Conservation (phyloP, 441 rosid species). For the Croton setiger region DNA sequence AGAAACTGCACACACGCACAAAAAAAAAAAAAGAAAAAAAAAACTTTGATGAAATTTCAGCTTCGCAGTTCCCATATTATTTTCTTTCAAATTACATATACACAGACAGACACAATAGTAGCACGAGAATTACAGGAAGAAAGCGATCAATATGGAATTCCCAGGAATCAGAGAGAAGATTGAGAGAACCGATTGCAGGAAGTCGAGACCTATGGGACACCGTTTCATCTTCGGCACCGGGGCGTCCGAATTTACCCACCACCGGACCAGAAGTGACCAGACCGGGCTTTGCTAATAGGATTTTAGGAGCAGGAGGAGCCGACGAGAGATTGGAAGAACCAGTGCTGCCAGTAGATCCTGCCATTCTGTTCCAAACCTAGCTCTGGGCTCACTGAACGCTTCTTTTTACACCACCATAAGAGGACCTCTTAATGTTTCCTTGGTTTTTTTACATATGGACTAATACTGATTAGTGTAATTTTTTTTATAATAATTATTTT, state of each 20-base stretch:
- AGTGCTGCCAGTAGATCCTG: conserved; percentile 32
- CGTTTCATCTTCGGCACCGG: conserved; percentile 49
- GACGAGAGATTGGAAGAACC: conserved; percentile 32
- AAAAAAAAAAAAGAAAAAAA: too few species aligned
- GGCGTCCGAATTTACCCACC: conserved; percentile 59
- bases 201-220: conserved; percentile 52
- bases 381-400: too few species aligned
- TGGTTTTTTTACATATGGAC: too few species aligned
- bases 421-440: too few species aligned
- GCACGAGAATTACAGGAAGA: conserved; percentile 48
- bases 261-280: conserved; percentile 41
- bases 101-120: neutral
- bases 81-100: neutral
- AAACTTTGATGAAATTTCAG: neutral
- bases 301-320: conserved; percentile 57
- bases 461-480: too few species aligned
- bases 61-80: neutral
- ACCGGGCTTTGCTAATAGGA: conserved; percentile 68
- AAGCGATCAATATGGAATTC: conserved; percentile 81
- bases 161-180: conserved; percentile 85
- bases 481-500: too few species aligned
- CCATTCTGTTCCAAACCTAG: conserved; percentile 24
- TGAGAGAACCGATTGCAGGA: conserved; percentile 63
- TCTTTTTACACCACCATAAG: too few species aligned
- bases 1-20: conserved; percentile 46